Percentiles rank a stretch among this genome's conserved stretches.
Evolutionary conservation across 768 basidiomycete genomes (phyloP).

Genomic region (Leccinellum albellum): DNA sequence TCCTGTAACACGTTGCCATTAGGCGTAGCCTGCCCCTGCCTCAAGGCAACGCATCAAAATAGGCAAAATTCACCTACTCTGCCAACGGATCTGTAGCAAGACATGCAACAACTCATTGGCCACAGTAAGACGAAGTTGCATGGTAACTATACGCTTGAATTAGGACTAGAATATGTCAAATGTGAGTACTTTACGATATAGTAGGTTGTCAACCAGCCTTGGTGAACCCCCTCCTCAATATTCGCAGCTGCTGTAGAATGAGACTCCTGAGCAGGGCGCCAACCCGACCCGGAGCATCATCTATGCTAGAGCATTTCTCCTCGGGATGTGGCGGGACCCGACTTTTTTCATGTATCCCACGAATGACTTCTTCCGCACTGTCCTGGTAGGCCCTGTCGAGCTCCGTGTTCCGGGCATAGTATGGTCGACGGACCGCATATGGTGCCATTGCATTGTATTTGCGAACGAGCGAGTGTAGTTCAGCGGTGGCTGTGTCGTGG

Average conservation of each 20-base stretch:
- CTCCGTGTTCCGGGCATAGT: slow-evolving; percentile 55
- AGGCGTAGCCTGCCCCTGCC: slow-evolving; percentile 2
- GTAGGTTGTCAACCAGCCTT: slow-evolving; percentile 5
- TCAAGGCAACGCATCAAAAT: slow-evolving; percentile 4
- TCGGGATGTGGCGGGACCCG: not conserved
- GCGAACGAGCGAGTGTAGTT: slow-evolving; percentile 71
- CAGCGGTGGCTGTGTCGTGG: slow-evolving; percentile 63
- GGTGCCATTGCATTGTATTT: slow-evolving; percentile 81
- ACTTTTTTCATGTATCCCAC: slow-evolving; percentile 33
- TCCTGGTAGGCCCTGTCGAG: slow-evolving; percentile 51
- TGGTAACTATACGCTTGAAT: not conserved
- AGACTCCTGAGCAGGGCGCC: slow-evolving; percentile 19
- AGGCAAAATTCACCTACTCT: slow-evolving; percentile 15
- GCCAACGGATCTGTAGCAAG: slow-evolving; percentile 1
- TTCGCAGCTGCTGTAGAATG: slow-evolving; percentile 27
- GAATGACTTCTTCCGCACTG: slow-evolving; percentile 49
- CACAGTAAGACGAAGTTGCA: not conserved
- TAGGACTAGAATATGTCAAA: not conserved
- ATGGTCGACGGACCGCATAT: slow-evolving; percentile 66
- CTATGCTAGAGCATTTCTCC: slow-evolving; percentile 5
- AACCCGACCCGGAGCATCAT: slow-evolving; percentile 1
- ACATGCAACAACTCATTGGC: slow-evolving; percentile 1
- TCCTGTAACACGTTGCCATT: slow-evolving; percentile 9
- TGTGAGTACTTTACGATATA: not conserved
- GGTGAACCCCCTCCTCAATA: slow-evolving; percentile 7